These are phyloP conservation scores for Naganishia kalamii DNA, from an alignment of 768 basidiomycete genomes.

Conservation along the genomic window DNA sequence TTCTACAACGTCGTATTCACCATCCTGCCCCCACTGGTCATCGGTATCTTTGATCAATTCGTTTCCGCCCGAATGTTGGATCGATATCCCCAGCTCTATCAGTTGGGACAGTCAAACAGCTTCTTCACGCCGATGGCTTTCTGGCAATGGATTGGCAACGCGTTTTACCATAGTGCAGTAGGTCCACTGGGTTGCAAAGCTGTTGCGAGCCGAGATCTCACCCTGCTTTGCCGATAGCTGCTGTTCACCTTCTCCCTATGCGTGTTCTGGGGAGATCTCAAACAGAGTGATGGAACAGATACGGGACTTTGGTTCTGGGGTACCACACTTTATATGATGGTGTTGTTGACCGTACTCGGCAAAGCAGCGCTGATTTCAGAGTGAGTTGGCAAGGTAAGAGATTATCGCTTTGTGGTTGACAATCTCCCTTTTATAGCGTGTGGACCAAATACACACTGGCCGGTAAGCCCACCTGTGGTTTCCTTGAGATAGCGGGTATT, in stretches of 20 bases:
- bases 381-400: constrained; percentile 53
- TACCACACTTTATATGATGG: constrained; percentile 86
- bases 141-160: constrained; percentile 47
- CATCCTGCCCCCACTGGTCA: constrained; percentile 89
- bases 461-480: constrained; percentile 49
- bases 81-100: constrained; percentile 93
- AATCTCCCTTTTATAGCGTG: constrained; percentile 53
- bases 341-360: constrained; percentile 87
- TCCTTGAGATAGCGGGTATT: not conserved
- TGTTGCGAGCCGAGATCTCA: not conserved
- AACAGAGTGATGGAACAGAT: constrained; percentile 70
- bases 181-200: constrained; percentile 48
- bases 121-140: constrained; percentile 54
- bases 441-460: constrained; percentile 99
- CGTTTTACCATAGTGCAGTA: constrained; percentile 47
- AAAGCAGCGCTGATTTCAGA: constrained; percentile 97
- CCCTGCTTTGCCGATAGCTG: constrained; percentile 53
- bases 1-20: constrained; percentile 96
- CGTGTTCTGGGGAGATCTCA: constrained; percentile 88
- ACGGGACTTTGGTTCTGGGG: constrained; percentile 99
- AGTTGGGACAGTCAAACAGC: constrained; percentile 83
- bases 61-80: constrained; percentile 94
- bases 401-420: not conserved
- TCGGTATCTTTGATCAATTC: constrained; percentile 97
- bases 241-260: constrained; percentile 80